A percentile compares a stretch with the other conserved stretches of the same genome.
Evolutionary conservation across 768 basidiomycete species (phyloP).

Genomic region (Amanita inopinata): DNA sequence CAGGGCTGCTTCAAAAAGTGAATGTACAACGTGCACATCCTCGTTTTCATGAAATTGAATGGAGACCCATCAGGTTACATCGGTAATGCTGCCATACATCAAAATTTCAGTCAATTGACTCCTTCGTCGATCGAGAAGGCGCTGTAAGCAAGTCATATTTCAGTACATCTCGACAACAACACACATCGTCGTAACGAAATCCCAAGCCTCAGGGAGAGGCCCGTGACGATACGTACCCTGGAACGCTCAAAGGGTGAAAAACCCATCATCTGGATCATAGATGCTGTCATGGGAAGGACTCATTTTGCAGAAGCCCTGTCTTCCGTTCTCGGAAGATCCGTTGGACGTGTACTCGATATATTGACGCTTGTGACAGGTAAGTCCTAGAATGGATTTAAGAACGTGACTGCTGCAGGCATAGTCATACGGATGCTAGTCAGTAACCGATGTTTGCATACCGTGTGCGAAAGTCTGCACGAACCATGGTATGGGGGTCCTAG

Average conservation of each 20-base stretch:
- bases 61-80: background rate
- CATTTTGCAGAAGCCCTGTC: constrained; percentile 8
- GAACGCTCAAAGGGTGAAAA: constrained; percentile 3
- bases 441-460: background rate
- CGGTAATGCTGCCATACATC: constrained; percentile 6
- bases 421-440: background rate
- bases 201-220: constrained; percentile 2
- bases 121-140: constrained; percentile 11
- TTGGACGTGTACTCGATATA: background rate
- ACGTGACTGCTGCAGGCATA: constrained; percentile 1
- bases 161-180: constrained; percentile 5
- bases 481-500: background rate
- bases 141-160: background rate
- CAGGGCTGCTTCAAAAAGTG: constrained; percentile 22
- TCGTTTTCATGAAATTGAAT: constrained; percentile 8
- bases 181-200: background rate
- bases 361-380: background rate
- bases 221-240: constrained; percentile 6
- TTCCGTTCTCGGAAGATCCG: background rate
- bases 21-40: constrained; percentile 14
- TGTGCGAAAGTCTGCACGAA: constrained; percentile 1
- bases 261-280: constrained; percentile 2
- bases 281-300: constrained; percentile 14
- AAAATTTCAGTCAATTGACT: constrained; percentile 8
- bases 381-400: background rate